Evolutionary conservation across 768 basidiomycete species (phyloP).

Genomic region (Lactarius quietus): DNA sequence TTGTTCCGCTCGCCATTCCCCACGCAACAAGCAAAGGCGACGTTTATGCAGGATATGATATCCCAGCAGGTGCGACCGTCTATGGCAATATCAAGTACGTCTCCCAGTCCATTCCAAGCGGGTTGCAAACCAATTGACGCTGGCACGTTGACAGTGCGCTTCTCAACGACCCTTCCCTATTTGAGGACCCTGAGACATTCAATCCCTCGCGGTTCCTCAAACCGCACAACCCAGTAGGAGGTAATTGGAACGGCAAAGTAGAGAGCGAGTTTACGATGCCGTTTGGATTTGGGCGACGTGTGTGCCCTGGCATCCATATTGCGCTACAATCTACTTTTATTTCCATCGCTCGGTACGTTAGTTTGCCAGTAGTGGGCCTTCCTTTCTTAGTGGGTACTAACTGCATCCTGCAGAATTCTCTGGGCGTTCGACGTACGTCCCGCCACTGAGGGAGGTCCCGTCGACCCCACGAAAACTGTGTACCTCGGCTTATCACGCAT

Average conservation of each 20-base stretch:
- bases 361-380: neutral
- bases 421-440: slow-evolving; percentile 27
- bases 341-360: slow-evolving; percentile 17
- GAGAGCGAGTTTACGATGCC: slow-evolving; percentile 23
- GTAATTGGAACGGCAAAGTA: slow-evolving; percentile 13
- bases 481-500: slow-evolving; percentile 3
- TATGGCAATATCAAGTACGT: slow-evolving; percentile 17
- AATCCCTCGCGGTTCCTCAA: slow-evolving; percentile 29
- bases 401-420: slow-evolving; percentile 14
- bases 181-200: slow-evolving; percentile 28
- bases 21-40: slow-evolving; percentile 11
- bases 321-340: slow-evolving; percentile 23
- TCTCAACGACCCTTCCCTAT: slow-evolving; percentile 24
- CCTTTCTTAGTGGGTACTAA: neutral
- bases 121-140: neutral
- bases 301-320: slow-evolving; percentile 27
- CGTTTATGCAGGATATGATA: slow-evolving; percentile 16
- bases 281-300: slow-evolving; percentile 29
- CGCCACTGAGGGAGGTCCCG: neutral
- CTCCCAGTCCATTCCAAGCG: neutral
- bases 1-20: slow-evolving; percentile 13
- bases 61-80: slow-evolving; percentile 13
- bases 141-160: slow-evolving; percentile 16
- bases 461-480: slow-evolving; percentile 2
- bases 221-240: slow-evolving; percentile 1